Evolutionary conservation across 75 land plant genomes (phyloP).

Genomic region (Gnetum montanum): DNA sequence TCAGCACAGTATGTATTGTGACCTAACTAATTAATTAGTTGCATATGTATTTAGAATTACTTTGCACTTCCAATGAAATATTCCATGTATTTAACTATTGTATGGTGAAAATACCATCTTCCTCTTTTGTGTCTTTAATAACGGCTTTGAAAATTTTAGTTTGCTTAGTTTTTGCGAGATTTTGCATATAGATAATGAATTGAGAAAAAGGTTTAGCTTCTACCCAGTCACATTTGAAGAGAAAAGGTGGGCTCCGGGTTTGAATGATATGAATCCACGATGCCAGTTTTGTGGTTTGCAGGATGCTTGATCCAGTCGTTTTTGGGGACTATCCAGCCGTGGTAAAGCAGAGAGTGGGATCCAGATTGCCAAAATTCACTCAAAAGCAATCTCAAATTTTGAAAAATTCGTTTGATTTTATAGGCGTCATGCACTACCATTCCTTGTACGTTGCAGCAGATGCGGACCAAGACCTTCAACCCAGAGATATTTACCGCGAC

Average conservation of each 20-base stretch:
- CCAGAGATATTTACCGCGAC: not conserved
- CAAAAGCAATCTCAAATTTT: conserved; percentile 15
- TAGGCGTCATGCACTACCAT: conserved; percentile 40
- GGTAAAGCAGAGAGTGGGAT: conserved; percentile 20
- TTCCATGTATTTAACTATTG: too few species aligned
- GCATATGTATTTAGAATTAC: not conserved
- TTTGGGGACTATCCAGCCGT: conserved; percentile 33
- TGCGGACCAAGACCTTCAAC: not conserved
- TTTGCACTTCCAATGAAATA: not conserved
- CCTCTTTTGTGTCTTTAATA: too few species aligned
- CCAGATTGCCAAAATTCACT: conserved; percentile 35
- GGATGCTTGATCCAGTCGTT: conserved; percentile 38
- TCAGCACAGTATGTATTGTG: too few species aligned
- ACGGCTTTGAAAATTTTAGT: not conserved
- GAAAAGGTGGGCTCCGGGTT: too few species aligned
- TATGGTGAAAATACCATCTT: too few species aligned
- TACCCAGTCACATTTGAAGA: too few species aligned
- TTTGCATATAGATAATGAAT: too few species aligned
- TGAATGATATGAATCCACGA: too few species aligned
- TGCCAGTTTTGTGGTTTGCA: conserved; percentile 4
- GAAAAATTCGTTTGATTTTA: conserved; percentile 42
- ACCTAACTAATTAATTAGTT: too few species aligned
- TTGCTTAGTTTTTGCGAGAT: too few species aligned
- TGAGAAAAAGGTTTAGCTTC: too few species aligned
- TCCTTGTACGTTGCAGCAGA: conserved; percentile 13